Percentiles rank a stretch among this genome's conserved stretches.
phyloP scores from a whole-genome alignment of 495 filamentous ascomycete species.

The Oleoguttula mirabilis region DNA sequence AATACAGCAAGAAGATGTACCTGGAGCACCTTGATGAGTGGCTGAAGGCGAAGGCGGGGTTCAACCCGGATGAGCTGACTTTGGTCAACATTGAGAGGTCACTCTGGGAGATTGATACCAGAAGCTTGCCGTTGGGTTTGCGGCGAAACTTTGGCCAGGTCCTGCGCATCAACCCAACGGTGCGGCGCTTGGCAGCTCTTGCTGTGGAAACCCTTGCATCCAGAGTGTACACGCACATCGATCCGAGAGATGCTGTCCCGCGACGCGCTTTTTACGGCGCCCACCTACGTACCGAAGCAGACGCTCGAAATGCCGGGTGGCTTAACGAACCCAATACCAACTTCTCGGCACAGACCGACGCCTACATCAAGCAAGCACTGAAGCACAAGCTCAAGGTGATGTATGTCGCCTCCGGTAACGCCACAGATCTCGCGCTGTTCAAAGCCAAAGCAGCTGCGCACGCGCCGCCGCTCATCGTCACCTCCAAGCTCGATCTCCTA shows the following conservation, averaged over 20 bases:
- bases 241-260: slow-evolving; percentile 18
- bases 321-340: slow-evolving; percentile 3
- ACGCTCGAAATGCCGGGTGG: slow-evolving; percentile 11
- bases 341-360: slow-evolving; percentile 13
- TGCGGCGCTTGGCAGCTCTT: slow-evolving; percentile 13
- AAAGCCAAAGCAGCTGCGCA: slow-evolving; percentile 6
- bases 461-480: slow-evolving; percentile 22
- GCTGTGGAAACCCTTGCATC: slow-evolving; percentile 24
- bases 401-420: slow-evolving; percentile 25
- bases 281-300: slow-evolving; percentile 14
- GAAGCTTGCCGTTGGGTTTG: slow-evolving; percentile 8
- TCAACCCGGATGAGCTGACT: slow-evolving; percentile 1
- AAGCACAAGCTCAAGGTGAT: slow-evolving; percentile 18
- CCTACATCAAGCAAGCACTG: slow-evolving; percentile 6
- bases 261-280: slow-evolving; percentile 20
- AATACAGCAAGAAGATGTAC: slow-evolving; percentile 5
- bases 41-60: slow-evolving; percentile 6
- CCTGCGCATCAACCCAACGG: slow-evolving; percentile 1
- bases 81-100: slow-evolving; percentile 14
- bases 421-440: slow-evolving; percentile 19
- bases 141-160: slow-evolving; percentile 13
- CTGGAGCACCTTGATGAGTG: slow-evolving; percentile 7
- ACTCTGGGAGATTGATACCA: slow-evolving; percentile 9
- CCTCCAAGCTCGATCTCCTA: slow-evolving; percentile 21
- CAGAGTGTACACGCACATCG: not conserved